Base-by-base conservation (phyloP, 2,329 filamentous ascomycete genomes). In the Penicillium occitanis region DNA sequence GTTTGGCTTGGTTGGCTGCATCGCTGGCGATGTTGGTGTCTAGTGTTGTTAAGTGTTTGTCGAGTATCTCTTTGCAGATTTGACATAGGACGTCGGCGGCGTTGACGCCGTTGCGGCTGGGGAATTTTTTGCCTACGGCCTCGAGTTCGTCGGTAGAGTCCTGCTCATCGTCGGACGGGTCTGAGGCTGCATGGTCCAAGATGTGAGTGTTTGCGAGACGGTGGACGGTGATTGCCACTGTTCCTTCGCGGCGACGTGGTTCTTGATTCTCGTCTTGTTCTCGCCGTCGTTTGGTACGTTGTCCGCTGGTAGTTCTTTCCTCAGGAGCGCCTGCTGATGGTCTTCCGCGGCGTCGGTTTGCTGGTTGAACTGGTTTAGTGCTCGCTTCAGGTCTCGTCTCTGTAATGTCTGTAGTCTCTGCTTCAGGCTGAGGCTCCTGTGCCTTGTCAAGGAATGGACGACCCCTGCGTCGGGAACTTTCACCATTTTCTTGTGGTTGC, bases 51-150 rank as follows among this genome's bases (percentile, higher is more conserved):
- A 83, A 72, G 3, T 79, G 81, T 67, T 81, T 77, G 60, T 83
- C 79, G 19, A 85, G 76, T 1, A 80, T 81, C 67, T 85, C 83
- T 65, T 81, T 79, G 63, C 84, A 82, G 62, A 83, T 74, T 74
- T 85, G 78, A 68, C 80, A 72, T 25, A 85, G 78, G 1, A 85
- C 83, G 65, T 86, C 84, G 46, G 83, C 83, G 1, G 80, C 78
- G 63, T 84, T 86, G 65, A 85, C 80, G 22, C 75, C 79, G n/a
- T 75, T 71, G 5, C 78, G 78, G 51, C 68, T 80, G 70, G 76
- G 81, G 67, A 76, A 75, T 73, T 78, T 78, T 51, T 77, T 71
- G 70, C 71, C 68, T 2, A 73, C 64, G 4, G 72, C 71, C 25
- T 73, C 71, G 35, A 67, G 66, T 22, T 75, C 74, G 17, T 68